Conservation (phyloP, 805 yeast species). For the Wickerhamiella kurtzmanii region DNA sequence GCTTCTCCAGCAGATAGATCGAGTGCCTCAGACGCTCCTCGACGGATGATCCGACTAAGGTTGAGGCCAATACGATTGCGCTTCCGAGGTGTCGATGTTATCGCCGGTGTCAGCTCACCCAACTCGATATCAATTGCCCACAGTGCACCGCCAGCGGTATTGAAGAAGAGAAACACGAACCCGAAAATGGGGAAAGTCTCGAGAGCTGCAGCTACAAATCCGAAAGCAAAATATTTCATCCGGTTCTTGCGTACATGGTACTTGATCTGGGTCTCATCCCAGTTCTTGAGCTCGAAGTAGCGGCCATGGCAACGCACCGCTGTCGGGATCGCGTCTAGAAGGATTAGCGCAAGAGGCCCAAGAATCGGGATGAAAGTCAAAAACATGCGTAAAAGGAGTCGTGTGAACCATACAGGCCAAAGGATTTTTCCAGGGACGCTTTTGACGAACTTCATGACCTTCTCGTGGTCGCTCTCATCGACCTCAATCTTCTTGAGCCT, state of each 20-base stretch:
- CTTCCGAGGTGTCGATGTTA: constrained; percentile 1
- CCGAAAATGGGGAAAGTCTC: constrained; percentile 27
- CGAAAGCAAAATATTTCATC: constrained; percentile 25
- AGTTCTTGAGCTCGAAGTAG: constrained; percentile 45
- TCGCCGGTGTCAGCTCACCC: background rate
- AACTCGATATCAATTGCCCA: constrained; percentile 27
- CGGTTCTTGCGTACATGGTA: constrained; percentile 19
- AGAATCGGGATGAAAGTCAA: constrained; percentile 41
- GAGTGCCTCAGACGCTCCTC: background rate
- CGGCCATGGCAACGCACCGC: constrained; percentile 41
- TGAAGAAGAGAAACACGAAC: constrained; percentile 25
- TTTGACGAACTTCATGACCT: constrained; percentile 24
- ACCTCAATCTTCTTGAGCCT: constrained; percentile 21
- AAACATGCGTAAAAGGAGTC: constrained; percentile 27
- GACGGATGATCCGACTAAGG: background rate
- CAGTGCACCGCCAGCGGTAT: constrained; percentile 27
- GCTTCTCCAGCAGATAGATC: background rate
- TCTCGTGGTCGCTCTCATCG: constrained; percentile 26
- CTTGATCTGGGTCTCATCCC: constrained; percentile 31
- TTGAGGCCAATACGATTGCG: background rate
- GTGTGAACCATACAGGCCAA: constrained; percentile 32
- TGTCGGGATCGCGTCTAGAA: constrained; percentile 40
- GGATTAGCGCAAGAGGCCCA: constrained; percentile 43
- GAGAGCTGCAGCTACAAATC: constrained; percentile 26
- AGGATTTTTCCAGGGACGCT: constrained; percentile 28